Conservation (phyloP, 176 grass and related monocot genomes). For the Thinopyrum elongatum region DNA sequence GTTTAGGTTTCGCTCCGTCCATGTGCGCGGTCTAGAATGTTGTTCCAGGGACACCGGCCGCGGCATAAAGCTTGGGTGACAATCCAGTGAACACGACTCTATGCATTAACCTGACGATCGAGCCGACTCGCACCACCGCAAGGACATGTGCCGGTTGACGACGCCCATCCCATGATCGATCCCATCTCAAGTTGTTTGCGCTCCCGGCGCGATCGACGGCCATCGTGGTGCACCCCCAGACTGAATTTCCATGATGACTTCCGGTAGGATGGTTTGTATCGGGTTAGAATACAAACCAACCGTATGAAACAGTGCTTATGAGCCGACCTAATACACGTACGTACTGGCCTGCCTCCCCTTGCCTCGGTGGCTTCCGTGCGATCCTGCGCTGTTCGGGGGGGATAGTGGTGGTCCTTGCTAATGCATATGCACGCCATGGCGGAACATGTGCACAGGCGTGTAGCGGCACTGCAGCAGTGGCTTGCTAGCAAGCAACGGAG, state of each 20-base stretch:
- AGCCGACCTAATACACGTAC: neutral
- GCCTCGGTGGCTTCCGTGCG: neutral
- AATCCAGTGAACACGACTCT: neutral
- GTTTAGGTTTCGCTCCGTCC: neutral
- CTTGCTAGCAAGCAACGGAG: neutral
- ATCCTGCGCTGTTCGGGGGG: neutral
- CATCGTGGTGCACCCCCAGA: too few relatives aligned
- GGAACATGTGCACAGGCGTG: neutral
- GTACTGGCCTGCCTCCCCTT: neutral
- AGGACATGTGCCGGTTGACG: too few relatives aligned
- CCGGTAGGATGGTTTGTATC: neutral
- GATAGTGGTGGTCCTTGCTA: neutral
- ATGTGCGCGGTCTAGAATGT: neutral
- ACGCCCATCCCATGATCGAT: too few relatives aligned
- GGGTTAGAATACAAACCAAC: neutral
- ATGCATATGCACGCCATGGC: neutral
- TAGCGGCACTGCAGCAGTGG: neutral
- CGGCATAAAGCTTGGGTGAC: constrained; percentile 18
- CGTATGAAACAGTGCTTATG: too few relatives aligned
- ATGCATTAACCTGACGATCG: neutral
- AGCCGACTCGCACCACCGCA: too few relatives aligned
- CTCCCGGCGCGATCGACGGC: too few relatives aligned
- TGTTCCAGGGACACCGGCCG: neutral
- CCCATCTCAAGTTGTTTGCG: too few relatives aligned
- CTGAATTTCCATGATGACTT: neutral